Percentiles rank a stretch among this genome's conserved stretches.
These are phyloP conservation scores for Pholiota conissans DNA, from an alignment of 768 basidiomycete genomes.

Conservation along the genomic window DNA sequence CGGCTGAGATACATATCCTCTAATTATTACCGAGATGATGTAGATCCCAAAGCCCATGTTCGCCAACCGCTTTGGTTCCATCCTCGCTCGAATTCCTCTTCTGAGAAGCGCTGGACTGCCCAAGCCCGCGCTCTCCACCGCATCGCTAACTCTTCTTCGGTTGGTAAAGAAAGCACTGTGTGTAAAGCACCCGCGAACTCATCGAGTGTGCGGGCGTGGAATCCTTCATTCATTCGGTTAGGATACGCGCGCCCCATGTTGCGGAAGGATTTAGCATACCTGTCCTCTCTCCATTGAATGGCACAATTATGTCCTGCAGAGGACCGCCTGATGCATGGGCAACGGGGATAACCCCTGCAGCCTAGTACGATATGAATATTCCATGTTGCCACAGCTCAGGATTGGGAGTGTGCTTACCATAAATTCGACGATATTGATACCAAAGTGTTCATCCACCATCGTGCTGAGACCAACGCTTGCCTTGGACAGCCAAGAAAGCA, in stretches of 20 bases:
- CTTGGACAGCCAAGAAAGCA: conserved; percentile 69
- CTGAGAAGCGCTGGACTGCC: conserved; percentile 75
- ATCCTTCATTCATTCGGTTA: conserved; percentile 49
- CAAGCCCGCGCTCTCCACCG: conserved; percentile 66
- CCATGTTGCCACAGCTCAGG: not conserved
- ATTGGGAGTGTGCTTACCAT: conserved; percentile 62
- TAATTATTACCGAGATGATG: not conserved
- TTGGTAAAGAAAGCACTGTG: conserved; percentile 56
- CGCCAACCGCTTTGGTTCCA: conserved; percentile 72
- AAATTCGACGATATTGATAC: conserved; percentile 96
- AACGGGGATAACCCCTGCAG: conserved; percentile 90
- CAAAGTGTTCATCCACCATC: conserved; percentile 99
- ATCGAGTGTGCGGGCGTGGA: conserved; percentile 68
- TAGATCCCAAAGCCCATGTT: conserved; percentile 22
- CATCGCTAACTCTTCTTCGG: conserved; percentile 57
- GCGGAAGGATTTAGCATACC: conserved; percentile 34
- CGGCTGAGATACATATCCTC: not conserved
- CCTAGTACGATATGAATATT: conserved; percentile 44
- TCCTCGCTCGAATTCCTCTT: conserved; percentile 72
- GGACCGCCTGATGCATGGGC: conserved; percentile 94
- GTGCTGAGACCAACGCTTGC: conserved; percentile 90
- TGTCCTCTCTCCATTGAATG: conserved; percentile 68
- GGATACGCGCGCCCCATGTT: not conserved
- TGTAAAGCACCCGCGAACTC: conserved; percentile 71
- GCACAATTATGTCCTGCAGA: conserved; percentile 86